Conservation (phyloP, 352 stramenopile genomes). For the Pythium sukuiense region DNA sequence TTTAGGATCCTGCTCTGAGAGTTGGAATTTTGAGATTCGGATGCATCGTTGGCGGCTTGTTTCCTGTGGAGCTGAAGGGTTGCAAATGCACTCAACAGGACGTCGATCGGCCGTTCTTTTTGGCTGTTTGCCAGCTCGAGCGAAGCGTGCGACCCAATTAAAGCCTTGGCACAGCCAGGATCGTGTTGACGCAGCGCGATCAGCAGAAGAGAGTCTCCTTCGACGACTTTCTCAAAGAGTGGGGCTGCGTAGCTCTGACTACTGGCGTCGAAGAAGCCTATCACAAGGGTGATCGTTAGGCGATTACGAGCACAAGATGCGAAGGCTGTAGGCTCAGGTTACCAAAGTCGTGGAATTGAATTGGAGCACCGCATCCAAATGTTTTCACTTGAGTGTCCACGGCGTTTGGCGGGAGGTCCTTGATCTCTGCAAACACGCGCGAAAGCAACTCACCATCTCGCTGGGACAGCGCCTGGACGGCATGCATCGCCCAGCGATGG, state of each 20-base stretch:
- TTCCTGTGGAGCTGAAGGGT: constrained; percentile 30
- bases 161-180: constrained; percentile 28
- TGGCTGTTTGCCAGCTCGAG: constrained; percentile 31
- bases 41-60: not conserved
- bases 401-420: constrained; percentile 24
- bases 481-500: constrained; percentile 65
- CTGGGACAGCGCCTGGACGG: constrained; percentile 41
- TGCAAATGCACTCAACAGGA: constrained; percentile 36
- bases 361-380: constrained; percentile 47
- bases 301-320: too few species aligned
- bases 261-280: constrained; percentile 57
- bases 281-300: constrained; percentile 3
- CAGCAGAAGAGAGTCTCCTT: constrained; percentile 56
- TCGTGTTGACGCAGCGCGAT: constrained; percentile 50
- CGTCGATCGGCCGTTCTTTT: constrained; percentile 36
- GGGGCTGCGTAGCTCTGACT: constrained; percentile 2
- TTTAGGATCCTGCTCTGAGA: constrained; percentile 16
- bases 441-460: constrained; percentile 34
- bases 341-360: constrained; percentile 59
- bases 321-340: too few species aligned
- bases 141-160: constrained; percentile 39
- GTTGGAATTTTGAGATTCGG: not conserved
- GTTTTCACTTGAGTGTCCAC: constrained; percentile 40
- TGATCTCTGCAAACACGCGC: constrained; percentile 42
- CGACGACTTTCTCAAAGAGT: constrained; percentile 39